A percentile compares a stretch with the other conserved stretches of the same genome.
Conservation (phyloP, 2,329 filamentous ascomycete genomes). For the Sarocladiaceae sp. region DNA sequence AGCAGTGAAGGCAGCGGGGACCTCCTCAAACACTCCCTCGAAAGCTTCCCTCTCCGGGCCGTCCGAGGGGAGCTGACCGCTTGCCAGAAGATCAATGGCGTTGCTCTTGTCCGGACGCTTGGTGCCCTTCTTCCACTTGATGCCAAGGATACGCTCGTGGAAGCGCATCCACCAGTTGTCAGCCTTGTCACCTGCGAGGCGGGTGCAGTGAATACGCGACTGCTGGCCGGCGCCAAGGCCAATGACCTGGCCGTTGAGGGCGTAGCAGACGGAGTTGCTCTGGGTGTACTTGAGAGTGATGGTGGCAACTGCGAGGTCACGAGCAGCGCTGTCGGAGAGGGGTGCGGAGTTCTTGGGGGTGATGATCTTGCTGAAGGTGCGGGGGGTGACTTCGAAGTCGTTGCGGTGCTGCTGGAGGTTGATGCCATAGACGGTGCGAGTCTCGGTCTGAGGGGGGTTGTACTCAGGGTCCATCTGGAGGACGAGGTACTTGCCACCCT, state of each 20-base stretch:
- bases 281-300: conserved; percentile 98
- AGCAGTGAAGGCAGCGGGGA: conserved; percentile 72
- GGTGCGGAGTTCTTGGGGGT: conserved; percentile 71
- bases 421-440: conserved; percentile 83
- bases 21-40: conserved; percentile 83
- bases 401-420: conserved; percentile 88
- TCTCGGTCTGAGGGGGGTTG: conserved; percentile 73
- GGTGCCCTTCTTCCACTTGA: conserved; percentile 96
- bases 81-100: conserved; percentile 27
- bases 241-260: conserved; percentile 85
- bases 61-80: conserved; percentile 76
- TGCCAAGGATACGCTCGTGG: conserved; percentile 77
- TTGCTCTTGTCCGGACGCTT: conserved; percentile 60
- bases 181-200: conserved; percentile 93
- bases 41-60: conserved; percentile 82
- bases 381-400: conserved; percentile 76
- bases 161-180: conserved; percentile 99
- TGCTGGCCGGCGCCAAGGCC: conserved; percentile 95
- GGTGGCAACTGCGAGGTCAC: conserved; percentile 89
- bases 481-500: conserved; percentile 93
- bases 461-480: conserved; percentile 91
- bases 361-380: conserved; percentile 79
- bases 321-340: conserved; percentile 73
- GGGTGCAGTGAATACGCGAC: conserved; percentile 96
- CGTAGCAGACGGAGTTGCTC: conserved; percentile 98